phyloP scores from a whole-genome alignment of 164 flowering plant species.

The Pachysandra terminalis region DNA sequence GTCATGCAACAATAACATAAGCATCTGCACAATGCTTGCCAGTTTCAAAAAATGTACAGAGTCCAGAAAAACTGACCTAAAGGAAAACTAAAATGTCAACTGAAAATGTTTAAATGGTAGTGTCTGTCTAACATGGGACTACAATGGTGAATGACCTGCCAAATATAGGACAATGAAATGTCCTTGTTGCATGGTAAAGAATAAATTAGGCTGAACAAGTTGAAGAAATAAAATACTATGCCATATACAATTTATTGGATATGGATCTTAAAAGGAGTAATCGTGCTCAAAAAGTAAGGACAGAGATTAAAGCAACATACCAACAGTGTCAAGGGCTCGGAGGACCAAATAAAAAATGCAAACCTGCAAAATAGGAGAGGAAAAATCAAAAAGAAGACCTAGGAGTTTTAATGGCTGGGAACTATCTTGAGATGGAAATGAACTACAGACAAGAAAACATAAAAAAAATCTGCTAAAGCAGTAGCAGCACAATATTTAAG shows the following conservation, averaged over 20 bases:
- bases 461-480: too few species aligned
- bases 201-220: not conserved
- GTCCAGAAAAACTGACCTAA: not conserved
- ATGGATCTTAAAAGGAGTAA: not conserved
- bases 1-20: not conserved
- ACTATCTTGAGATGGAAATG: too few species aligned
- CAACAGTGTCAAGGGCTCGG: conserved; percentile 97
- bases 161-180: too few species aligned
- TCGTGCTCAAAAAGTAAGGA: not conserved
- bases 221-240: not conserved
- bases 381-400: not conserved
- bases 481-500: too few species aligned
- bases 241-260: not conserved
- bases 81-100: too few species aligned
- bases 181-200: too few species aligned
- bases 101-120: too few species aligned
- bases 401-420: not conserved
- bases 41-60: not conserved
- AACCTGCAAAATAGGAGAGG: conserved; percentile 49
- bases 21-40: not conserved
- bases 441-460: too few species aligned
- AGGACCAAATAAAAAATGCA: conserved; percentile 94
- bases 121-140: too few species aligned
- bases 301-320: conserved; percentile 37
- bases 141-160: too few species aligned